Evolutionary conservation across 1,139 yeast species (phyloP).

Genomic region (Geotrichum klebahnii): DNA sequence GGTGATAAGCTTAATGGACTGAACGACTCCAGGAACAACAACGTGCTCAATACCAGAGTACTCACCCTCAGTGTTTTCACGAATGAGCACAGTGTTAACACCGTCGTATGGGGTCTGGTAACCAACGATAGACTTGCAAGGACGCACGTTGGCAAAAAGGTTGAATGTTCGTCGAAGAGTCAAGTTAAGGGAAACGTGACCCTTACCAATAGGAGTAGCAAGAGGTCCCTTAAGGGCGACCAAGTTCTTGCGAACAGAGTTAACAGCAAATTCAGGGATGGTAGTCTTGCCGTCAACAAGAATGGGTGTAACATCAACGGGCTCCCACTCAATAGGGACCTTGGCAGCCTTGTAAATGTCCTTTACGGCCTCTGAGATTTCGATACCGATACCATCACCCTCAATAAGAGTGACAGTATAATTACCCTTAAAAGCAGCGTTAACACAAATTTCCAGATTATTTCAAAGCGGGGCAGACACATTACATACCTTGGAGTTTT

Average conservation of each 20-base stretch:
- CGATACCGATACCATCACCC: constrained; percentile 95
- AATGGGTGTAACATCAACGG: constrained; percentile 80
- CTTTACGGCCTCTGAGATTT: constrained; percentile 90
- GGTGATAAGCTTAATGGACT: constrained; percentile 91
- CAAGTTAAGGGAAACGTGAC: constrained; percentile 83
- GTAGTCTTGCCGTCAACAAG: constrained; percentile 57
- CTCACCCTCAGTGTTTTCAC: constrained; percentile 98
- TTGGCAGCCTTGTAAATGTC: constrained; percentile 79
- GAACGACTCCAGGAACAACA: constrained; percentile 96
- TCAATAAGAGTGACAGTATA: constrained; percentile 93
- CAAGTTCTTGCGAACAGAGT: constrained; percentile 90
- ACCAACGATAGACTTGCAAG: constrained; percentile 92
- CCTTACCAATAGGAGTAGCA: constrained; percentile 79
- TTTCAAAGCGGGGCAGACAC: no score
- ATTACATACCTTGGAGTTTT: constrained; percentile 48
- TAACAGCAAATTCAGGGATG: constrained; percentile 91
- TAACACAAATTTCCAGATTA: neutral
- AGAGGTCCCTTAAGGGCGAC: constrained; percentile 95
- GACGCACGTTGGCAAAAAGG: constrained; percentile 87
- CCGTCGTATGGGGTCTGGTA: constrained; percentile 83
- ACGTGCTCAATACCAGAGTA: constrained; percentile 98
- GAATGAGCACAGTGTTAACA: constrained; percentile 87
- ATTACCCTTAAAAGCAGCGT: constrained; percentile 39
- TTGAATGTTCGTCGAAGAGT: constrained; percentile 95
- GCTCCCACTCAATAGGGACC: constrained; percentile 93